Evolutionary conservation across 108 stramenopile genomes (phyloP).

Genomic region (Licmophora abbreviata): DNA sequence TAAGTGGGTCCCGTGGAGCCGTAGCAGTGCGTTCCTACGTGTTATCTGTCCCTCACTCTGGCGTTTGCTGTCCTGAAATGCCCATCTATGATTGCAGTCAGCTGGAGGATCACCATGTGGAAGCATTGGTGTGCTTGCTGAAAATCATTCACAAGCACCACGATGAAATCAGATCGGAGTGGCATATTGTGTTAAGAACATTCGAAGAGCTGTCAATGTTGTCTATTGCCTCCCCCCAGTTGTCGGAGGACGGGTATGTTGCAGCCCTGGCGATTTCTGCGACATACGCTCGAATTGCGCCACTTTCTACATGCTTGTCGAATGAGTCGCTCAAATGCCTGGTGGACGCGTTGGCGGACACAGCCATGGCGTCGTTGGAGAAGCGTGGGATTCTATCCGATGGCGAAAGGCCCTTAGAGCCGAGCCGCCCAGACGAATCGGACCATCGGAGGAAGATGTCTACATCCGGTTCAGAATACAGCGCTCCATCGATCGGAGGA

Average conservation of each 20-base stretch:
- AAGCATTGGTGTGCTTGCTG: slow-evolving; percentile 45
- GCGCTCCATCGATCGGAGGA: slow-evolving; percentile 50
- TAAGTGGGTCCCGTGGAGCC: too few species aligned
- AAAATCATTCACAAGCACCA: slow-evolving; percentile 54
- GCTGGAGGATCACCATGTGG: slow-evolving; percentile 61
- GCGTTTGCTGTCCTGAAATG: too few species aligned
- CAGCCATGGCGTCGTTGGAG: slow-evolving; percentile 19
- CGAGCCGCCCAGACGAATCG: neutral
- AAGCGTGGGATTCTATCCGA: slow-evolving; percentile 9
- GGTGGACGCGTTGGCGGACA: slow-evolving; percentile 37
- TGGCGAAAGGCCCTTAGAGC: slow-evolving; percentile 8
- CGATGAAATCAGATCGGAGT: slow-evolving; percentile 52
- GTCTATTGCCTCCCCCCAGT: slow-evolving; percentile 55
- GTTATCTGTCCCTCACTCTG: neutral
- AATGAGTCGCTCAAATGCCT: slow-evolving; percentile 36
- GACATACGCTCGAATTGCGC: slow-evolving; percentile 47
- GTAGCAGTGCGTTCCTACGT: slow-evolving; percentile 5
- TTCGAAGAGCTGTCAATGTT: slow-evolving; percentile 65
- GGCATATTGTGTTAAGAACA: slow-evolving; percentile 66
- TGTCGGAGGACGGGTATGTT: slow-evolving; percentile 40
- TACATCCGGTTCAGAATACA: slow-evolving; percentile 8
- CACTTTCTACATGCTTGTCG: slow-evolving; percentile 68
- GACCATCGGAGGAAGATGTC: slow-evolving; percentile 1
- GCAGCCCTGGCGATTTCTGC: slow-evolving; percentile 51
- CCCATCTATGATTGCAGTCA: slow-evolving; percentile 14